Evolutionary conservation across 257 asterid genomes (phyloP).

Genomic region (Solanum megistacrolobum): DNA sequence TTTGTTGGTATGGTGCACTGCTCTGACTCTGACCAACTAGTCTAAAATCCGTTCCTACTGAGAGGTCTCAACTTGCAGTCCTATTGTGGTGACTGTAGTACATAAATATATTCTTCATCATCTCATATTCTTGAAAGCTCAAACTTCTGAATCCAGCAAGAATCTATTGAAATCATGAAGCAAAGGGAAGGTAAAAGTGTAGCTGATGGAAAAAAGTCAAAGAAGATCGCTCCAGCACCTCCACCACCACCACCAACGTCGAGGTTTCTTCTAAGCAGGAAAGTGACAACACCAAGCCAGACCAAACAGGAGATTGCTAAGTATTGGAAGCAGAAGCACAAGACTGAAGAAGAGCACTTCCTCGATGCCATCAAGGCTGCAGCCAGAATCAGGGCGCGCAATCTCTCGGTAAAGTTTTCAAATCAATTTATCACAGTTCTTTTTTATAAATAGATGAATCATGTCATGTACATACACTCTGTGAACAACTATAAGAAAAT

Average conservation of each 20-base stretch:
- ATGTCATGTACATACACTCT: background rate
- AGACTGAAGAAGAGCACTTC: slow-evolving; percentile 55
- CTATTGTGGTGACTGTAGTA: background rate
- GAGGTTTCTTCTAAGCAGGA: background rate
- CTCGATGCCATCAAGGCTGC: slow-evolving; percentile 53
- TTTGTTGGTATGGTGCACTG: background rate
- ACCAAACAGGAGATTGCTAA: slow-evolving; percentile 44
- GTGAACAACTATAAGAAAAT: background rate
- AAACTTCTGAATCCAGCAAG: background rate
- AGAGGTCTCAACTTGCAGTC: background rate
- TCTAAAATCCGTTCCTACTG: background rate
- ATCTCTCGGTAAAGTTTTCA: slow-evolving; percentile 28
- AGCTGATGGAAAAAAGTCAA: background rate
- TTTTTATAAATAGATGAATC: background rate
- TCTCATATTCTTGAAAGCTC: background rate
- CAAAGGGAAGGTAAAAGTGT: background rate
- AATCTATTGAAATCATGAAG: background rate
- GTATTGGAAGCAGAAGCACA: slow-evolving; percentile 43
- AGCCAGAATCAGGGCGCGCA: slow-evolving; percentile 36
- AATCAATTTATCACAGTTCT: background rate
- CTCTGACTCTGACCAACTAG: background rate
- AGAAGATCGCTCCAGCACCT: background rate
- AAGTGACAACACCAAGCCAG: slow-evolving; percentile 15
- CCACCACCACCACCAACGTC: slow-evolving; percentile 12
- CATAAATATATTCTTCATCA: background rate